Conservation (phyloP, 352 stramenopile genomes). For the Phytophthora hibernalis region DNA sequence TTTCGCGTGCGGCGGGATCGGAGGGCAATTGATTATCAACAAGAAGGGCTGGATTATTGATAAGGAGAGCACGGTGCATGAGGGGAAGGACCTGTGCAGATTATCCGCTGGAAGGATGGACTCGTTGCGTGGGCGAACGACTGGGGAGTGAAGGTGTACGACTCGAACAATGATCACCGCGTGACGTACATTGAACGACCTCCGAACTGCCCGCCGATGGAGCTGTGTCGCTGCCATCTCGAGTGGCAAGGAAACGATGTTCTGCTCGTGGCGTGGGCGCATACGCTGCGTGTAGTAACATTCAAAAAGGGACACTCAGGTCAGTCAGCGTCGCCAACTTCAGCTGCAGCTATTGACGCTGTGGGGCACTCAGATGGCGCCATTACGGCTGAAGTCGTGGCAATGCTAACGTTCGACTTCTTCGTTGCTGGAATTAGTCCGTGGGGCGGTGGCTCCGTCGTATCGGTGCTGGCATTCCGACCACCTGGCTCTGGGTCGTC, state of each 20-base stretch:
- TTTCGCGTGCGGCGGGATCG: conserved; percentile 83
- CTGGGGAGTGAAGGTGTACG: conserved; percentile 89
- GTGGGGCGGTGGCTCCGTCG: conserved; percentile 58
- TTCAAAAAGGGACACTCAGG: conserved; percentile 60
- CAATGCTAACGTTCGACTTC: conserved; percentile 84
- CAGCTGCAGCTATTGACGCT: conserved; percentile 35
- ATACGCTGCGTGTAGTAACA: conserved; percentile 80
- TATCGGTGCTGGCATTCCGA: conserved; percentile 78
- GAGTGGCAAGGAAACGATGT: conserved; percentile 70
- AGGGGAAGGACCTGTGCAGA: conserved; percentile 82
- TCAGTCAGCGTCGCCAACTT: conserved; percentile 45
- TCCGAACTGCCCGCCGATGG: conserved; percentile 81
- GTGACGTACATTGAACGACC: conserved; percentile 87
- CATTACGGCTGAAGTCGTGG: conserved; percentile 71
- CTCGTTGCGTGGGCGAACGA: conserved; percentile 88
- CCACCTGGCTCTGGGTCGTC: conserved; percentile 55
- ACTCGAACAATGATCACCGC: conserved; percentile 72
- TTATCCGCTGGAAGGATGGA: conserved; percentile 81
- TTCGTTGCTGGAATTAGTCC: conserved; percentile 81
- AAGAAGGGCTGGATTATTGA: conserved; percentile 91
- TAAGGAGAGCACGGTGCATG: conserved; percentile 85
- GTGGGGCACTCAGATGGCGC: conserved; percentile 36
- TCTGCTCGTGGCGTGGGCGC: conserved; percentile 80
- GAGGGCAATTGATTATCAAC: conserved; percentile 85
- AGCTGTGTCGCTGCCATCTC: conserved; percentile 82